Evolutionary conservation across 2,329 filamentous ascomycete genomes (phyloP).

Genomic region (Diaporthe helianthi): DNA sequence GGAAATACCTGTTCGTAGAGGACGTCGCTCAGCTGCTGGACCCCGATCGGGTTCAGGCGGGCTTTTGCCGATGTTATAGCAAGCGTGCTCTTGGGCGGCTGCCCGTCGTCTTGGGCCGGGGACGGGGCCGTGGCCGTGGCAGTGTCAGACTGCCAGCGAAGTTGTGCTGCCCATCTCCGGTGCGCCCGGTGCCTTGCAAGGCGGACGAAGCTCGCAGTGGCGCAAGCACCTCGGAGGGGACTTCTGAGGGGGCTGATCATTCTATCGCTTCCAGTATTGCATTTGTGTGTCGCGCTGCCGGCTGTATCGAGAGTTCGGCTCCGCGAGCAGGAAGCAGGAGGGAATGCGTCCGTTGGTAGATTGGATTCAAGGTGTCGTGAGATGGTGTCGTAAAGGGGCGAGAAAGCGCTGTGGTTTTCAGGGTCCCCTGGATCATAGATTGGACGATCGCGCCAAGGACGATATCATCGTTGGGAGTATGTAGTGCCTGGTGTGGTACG

Average conservation of each 20-base stretch:
- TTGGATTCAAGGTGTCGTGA: not conserved
- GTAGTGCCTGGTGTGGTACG: not conserved
- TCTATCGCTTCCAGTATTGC: constrained; percentile 38
- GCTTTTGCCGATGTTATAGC: constrained; percentile 61
- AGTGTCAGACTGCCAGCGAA: constrained; percentile 52
- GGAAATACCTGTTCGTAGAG: constrained; percentile 86
- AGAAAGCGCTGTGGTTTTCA: not conserved
- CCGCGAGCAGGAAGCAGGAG: not conserved
- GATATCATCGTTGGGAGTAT: constrained; percentile 25
- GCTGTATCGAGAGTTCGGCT: not conserved
- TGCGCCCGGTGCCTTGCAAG: constrained; percentile 57
- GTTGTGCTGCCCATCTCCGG: constrained; percentile 46
- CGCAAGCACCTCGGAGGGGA: constrained; percentile 48
- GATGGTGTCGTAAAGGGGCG: not conserved
- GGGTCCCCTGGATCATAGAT: constrained; percentile 15
- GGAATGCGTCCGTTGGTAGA: not conserved
- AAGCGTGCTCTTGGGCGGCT: constrained; percentile 42
- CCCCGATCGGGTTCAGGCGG: constrained; percentile 89
- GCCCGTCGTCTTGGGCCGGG: constrained; percentile 28
- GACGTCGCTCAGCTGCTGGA: constrained; percentile 89
- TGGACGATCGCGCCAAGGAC: constrained; percentile 18
- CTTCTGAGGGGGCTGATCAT: constrained; percentile 50
- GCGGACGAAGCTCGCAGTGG: constrained; percentile 57
- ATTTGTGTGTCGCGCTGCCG: constrained; percentile 11
- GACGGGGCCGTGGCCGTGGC: too few relatives aligned